Base-by-base conservation (phyloP, 2,329 filamentous ascomycete genomes). In the Aspergillus brunneoviolaceus region DNA sequence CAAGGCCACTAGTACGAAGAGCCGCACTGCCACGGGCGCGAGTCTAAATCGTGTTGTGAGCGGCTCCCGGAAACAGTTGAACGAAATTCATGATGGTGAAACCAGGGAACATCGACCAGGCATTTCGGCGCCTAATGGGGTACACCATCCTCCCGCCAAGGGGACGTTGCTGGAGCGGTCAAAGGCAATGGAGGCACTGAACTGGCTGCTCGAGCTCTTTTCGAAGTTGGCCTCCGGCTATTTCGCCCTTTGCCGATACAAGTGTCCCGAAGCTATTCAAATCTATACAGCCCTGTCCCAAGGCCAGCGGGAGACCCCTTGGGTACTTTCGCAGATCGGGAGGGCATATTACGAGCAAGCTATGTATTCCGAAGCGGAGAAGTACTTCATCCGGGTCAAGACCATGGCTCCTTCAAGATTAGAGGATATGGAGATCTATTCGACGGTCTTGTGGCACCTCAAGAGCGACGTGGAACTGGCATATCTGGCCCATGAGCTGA, bases 381-480 rank as follows among this genome's bases (percentile, higher is more conserved):
- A 90, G 65, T 90, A 88, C 69, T 99, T 96, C 74, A 84, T 87
- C 60, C 87, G 88, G 58, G 85, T 99, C 65, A 88, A 92, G 54
- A 85, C 89, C 33, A 82, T 95, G 66, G 88, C 91, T 12, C 94
- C 94, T 1, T 90, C 91, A 1, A 87, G 91, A 4, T 82, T 96
- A 49, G 90, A 96, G 72, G 93, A 97, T 71, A 97, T 98, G 93
- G 95, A 99, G 73, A 88, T 98, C 39, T 99, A 96, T 77, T 98
- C 94, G 14, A 99, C 95, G 0, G 89, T 96, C n/a, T 83, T 99
- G n/a, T 99, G 96, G 95, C 93, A 97, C 75, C 80, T 97, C 63
- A 96, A 96, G 76, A 89, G 90, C 64, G 94, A 97, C 71, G 90
- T 92, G 0, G 91, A 97, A 62, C 82, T 99, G 23, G 93, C 94